phyloP scores from a whole-genome alignment of 75 land plant species.

The Ceratopteris richardii region DNA sequence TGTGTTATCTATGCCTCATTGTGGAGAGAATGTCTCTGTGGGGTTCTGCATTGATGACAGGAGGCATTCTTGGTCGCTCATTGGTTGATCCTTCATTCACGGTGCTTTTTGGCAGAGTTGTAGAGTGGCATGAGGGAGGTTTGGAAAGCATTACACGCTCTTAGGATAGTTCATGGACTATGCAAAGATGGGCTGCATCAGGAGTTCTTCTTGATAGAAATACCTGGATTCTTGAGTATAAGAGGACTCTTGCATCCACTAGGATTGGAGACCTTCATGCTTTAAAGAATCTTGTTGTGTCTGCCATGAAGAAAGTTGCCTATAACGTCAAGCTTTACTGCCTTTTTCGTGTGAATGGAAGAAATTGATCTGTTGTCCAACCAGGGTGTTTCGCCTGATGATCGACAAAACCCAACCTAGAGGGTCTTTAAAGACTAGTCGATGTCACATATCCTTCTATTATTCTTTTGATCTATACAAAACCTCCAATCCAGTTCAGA shows the following conservation, averaged over 20 bases:
- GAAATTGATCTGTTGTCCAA: too few relatives aligned
- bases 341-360: not conserved
- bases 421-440: too few relatives aligned
- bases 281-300: not conserved
- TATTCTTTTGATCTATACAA: too few relatives aligned
- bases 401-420: too few relatives aligned
- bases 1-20: slow-evolving; percentile 46
- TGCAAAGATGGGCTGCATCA: slow-evolving; percentile 32
- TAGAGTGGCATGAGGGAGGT: slow-evolving; percentile 61
- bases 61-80: slow-evolving; percentile 25
- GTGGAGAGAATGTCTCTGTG: slow-evolving; percentile 53
- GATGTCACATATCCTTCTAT: too few relatives aligned
- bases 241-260: too few relatives aligned
- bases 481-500: too few relatives aligned
- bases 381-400: too few relatives aligned
- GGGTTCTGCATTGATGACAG: slow-evolving; percentile 66
- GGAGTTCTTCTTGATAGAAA: slow-evolving; percentile 44
- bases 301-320: too few relatives aligned
- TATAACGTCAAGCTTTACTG: too few relatives aligned
- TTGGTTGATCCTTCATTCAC: slow-evolving; percentile 24
- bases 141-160: too few relatives aligned
- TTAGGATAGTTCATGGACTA: slow-evolving; percentile 42
- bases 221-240: too few relatives aligned
- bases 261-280: not conserved
- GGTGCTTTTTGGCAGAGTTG: slow-evolving; percentile 32